These are phyloP conservation scores for Trichophyton schoenleinii DNA, from an alignment of 2,329 filamentous ascomycete genomes.

Conservation along the genomic window DNA sequence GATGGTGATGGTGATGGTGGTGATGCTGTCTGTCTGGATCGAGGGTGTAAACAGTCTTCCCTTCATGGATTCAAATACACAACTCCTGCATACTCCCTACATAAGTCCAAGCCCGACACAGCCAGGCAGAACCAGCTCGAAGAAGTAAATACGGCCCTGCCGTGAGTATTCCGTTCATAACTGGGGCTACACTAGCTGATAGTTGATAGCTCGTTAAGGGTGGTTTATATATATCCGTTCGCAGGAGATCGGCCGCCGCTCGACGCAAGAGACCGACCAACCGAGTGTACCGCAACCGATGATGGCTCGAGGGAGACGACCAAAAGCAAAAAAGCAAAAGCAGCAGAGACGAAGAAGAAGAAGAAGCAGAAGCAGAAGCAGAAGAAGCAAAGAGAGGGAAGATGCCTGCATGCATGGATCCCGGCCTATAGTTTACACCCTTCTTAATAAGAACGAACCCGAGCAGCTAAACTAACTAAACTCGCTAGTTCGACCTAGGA, in stretches of 20 bases:
- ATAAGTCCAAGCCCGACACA: too few species aligned
- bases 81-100: too few species aligned
- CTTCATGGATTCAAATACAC: too few species aligned
- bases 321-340: background rate
- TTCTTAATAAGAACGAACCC: background rate
- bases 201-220: too few species aligned
- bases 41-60: background rate
- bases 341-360: too few species aligned
- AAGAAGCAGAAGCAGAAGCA: background rate
- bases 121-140: background rate
- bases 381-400: too few species aligned
- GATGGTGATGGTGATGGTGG: too few species aligned
- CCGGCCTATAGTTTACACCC: background rate
- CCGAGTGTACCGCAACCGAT: too few species aligned
- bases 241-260: background rate
- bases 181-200: too few species aligned
- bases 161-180: background rate
- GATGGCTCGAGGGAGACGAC: background rate
- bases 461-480: background rate
- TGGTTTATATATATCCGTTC: background rate
- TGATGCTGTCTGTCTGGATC: background rate
- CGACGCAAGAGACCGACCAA: too few species aligned
- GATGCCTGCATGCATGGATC: background rate
- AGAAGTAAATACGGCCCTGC: background rate
- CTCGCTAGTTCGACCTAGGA: too few species aligned